Percentiles rank a stretch among this genome's conserved stretches.
Evolutionary conservation across 495 filamentous ascomycete genomes (phyloP).

Genomic region (Cairneyella variabilis): DNA sequence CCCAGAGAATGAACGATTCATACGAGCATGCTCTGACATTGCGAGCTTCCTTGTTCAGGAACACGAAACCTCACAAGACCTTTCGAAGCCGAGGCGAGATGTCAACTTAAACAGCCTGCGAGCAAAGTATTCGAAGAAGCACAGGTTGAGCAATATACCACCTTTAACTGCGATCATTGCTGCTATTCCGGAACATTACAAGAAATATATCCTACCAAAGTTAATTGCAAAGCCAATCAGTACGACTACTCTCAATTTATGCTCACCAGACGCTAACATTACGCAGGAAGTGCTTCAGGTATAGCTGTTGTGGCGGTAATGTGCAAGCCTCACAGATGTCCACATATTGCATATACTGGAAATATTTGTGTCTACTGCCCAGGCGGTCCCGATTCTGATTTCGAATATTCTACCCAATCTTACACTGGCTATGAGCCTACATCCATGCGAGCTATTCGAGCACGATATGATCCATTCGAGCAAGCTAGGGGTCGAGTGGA

Average conservation of each 20-base stretch:
- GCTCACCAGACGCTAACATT: constrained; percentile 26
- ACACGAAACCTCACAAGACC: constrained; percentile 72
- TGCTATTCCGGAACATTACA: constrained; percentile 96
- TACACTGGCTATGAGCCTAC: constrained; percentile 99
- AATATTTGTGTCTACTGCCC: constrained; percentile 99
- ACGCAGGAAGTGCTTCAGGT: constrained; percentile 75
- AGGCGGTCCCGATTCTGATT: constrained; percentile 94
- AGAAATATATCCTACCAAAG: constrained; percentile 96
- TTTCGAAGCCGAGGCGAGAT: constrained; percentile 69
- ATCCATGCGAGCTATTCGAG: constrained; percentile 95
- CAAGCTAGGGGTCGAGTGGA: constrained; percentile 94
- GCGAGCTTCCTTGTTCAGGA: constrained; percentile 91
- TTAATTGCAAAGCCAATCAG: constrained; percentile 95
- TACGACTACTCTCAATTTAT: constrained; percentile 35
- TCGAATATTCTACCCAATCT: constrained; percentile 97
- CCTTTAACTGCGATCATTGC: constrained; percentile 96
- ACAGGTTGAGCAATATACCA: constrained; percentile 77
- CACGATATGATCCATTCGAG: constrained; percentile 96
- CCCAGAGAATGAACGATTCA: constrained; percentile 89
- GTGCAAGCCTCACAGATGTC: constrained; percentile 98
- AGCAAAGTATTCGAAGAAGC: constrained; percentile 86
- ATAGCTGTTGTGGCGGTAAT: constrained; percentile 99
- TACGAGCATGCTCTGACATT: constrained; percentile 92
- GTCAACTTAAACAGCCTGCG: constrained; percentile 90
- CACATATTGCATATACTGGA: constrained; percentile 94